These are phyloP conservation scores for Cornus controversa DNA, from an alignment of 148 eudicot genomes.

Conservation along the genomic window DNA sequence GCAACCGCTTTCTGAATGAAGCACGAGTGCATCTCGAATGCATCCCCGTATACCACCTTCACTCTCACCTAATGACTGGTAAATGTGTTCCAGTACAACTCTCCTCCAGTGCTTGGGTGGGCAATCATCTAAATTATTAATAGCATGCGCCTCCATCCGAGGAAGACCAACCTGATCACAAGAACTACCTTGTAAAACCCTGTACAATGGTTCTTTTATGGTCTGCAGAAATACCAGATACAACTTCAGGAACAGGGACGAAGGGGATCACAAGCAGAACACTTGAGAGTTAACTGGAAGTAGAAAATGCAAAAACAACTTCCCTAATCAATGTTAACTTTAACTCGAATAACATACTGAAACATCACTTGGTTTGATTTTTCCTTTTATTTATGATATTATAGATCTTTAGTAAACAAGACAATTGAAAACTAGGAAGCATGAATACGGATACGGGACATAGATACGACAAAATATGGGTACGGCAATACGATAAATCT, in stretches of 20 bases:
- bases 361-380: not conserved
- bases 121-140: slow-evolving; percentile 42
- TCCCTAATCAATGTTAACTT: not conserved
- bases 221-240: slow-evolving; percentile 23
- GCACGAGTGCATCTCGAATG: slow-evolving; percentile 35
- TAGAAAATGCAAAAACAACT: not conserved
- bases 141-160: slow-evolving; percentile 33
- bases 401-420: not conserved
- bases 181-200: slow-evolving; percentile 22
- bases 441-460: too few species aligned
- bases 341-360: not conserved
- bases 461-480: too few species aligned
- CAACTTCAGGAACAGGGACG: not conserved
- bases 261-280: not conserved
- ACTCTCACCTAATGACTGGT: slow-evolving; percentile 37
- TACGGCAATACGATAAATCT: too few species aligned
- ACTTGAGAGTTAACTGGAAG: not conserved
- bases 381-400: not conserved
- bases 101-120: slow-evolving; percentile 45
- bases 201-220: slow-evolving; percentile 23
- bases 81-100: slow-evolving; percentile 38
- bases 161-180: slow-evolving; percentile 35
- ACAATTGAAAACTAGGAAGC: too few species aligned
- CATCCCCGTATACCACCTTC: slow-evolving; percentile 45
- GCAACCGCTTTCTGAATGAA: slow-evolving; percentile 20